These are phyloP conservation scores for Mycena vitilis DNA, from an alignment of 768 basidiomycete species.

Conservation along the genomic window DNA sequence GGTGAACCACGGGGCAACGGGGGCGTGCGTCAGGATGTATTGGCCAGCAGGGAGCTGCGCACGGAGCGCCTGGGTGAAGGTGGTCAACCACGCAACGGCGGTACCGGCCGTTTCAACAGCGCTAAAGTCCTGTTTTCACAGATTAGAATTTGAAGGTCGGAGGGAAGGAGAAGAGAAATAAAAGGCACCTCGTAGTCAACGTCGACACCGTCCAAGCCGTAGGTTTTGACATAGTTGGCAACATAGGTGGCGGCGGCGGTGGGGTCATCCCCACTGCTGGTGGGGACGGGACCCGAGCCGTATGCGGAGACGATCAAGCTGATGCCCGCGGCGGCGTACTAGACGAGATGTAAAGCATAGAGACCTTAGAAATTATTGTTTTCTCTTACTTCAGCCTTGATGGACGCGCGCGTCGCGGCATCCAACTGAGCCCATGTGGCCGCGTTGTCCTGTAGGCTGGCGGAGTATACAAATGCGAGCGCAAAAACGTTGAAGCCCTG, in stretches of 20 bases:
- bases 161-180: conserved; percentile 1
- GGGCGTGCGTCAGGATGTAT: conserved; percentile 53
- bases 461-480: conserved; percentile 29
- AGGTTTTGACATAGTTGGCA: conserved; percentile 64
- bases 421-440: conserved; percentile 15
- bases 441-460: conserved; percentile 27
- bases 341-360: too few relatives aligned
- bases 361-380: too few relatives aligned
- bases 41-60: conserved; percentile 38
- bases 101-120: conserved; percentile 57
- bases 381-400: too few relatives aligned
- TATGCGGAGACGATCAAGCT: conserved; percentile 71
- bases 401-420: conserved; percentile 45
- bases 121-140: conserved; percentile 58
- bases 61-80: conserved; percentile 42
- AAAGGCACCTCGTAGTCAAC: conserved; percentile 64
- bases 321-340: conserved; percentile 68
- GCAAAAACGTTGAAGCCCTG: conserved; percentile 33
- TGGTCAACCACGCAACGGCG: conserved; percentile 57
- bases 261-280: conserved; percentile 68
- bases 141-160: conserved; percentile 7
- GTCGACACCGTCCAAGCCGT: conserved; percentile 66
- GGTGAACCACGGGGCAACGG: conserved; percentile 38
- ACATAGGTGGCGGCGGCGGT: conserved; percentile 66
- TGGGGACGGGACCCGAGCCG: conserved; percentile 71